These are phyloP conservation scores for Pleurotus giganteus DNA, from an alignment of 768 basidiomycete species.

Conservation along the genomic window DNA sequence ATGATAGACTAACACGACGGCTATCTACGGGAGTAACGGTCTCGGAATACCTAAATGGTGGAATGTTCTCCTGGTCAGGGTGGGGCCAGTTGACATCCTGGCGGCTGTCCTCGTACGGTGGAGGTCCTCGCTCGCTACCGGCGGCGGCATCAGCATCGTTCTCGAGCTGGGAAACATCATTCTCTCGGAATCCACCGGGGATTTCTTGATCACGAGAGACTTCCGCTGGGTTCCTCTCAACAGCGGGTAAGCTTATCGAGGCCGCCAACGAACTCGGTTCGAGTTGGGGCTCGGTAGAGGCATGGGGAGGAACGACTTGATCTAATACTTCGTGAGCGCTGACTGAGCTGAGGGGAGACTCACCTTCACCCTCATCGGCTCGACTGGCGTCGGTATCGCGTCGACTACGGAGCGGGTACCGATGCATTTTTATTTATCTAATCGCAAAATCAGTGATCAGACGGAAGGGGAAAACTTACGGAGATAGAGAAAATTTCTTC, in stretches of 20 bases:
- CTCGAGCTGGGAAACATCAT: neutral
- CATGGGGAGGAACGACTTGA: neutral
- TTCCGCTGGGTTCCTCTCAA: neutral
- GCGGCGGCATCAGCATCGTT: neutral
- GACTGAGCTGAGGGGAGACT: neutral
- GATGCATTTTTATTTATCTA: neutral
- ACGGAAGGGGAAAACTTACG: neutral
- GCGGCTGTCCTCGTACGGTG: neutral
- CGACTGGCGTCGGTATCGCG: neutral
- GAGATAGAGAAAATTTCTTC: neutral
- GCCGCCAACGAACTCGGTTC: neutral
- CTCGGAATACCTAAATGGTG: too few relatives aligned
- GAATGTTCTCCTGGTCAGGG: neutral
- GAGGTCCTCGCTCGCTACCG: too few relatives aligned
- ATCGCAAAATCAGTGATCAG: neutral
- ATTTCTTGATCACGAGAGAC: neutral
- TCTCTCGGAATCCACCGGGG: neutral
- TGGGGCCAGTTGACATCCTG: too few relatives aligned
- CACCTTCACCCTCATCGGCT: neutral
- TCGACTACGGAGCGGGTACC: neutral
- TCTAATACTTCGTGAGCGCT: neutral
- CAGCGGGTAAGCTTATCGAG: neutral
- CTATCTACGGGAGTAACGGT: neutral
- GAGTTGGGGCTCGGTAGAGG: neutral
- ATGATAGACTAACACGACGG: neutral